These are phyloP conservation scores for Meripilus lineatus DNA, from an alignment of 1,284 basidiomycete genomes.

Conservation along the genomic window DNA sequence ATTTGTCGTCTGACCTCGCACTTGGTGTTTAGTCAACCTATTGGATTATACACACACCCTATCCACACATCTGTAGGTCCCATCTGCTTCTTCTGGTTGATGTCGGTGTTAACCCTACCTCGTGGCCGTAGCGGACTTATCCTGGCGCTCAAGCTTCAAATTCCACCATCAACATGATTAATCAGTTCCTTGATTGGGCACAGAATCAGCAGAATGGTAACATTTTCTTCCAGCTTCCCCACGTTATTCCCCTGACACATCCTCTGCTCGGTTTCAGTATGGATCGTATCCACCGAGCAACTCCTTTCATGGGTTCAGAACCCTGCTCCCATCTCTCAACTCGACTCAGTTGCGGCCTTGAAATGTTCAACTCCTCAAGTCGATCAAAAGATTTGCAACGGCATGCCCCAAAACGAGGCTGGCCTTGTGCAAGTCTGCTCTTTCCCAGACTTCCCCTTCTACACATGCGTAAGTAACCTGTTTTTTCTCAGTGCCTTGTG, in stretches of 20 bases:
- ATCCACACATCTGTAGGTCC: constrained; percentile 65
- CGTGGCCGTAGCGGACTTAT: constrained; percentile 39
- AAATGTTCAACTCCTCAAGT: constrained; percentile 62
- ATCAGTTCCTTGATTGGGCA: constrained; percentile 79
- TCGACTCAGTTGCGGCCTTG: constrained; percentile 47
- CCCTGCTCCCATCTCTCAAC: constrained; percentile 60
- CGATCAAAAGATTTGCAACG: constrained; percentile 66
- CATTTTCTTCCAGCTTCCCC: constrained; percentile 8
- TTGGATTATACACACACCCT: constrained; percentile 80
- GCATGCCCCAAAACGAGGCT: constrained; percentile 58
- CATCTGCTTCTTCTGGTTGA: neutral
- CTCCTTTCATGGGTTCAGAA: constrained; percentile 72
- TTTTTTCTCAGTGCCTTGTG: no score
- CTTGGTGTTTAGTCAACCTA: constrained; percentile 46
- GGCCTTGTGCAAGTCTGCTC: constrained; percentile 58
- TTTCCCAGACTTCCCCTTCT: constrained; percentile 74
- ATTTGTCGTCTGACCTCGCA: neutral
- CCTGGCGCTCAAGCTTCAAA: constrained; percentile 49
- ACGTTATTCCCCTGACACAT: constrained; percentile 4
- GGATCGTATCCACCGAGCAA: constrained; percentile 75
- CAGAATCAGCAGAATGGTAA: constrained; percentile 65
- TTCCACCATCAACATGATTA: constrained; percentile 68
- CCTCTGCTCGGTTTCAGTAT: constrained; percentile 41
- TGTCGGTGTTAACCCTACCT: constrained; percentile 8
- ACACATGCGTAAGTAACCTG: constrained; percentile 56